These are phyloP conservation scores for Boletus edulis DNA, from an alignment of 768 basidiomycete species.

Conservation along the genomic window DNA sequence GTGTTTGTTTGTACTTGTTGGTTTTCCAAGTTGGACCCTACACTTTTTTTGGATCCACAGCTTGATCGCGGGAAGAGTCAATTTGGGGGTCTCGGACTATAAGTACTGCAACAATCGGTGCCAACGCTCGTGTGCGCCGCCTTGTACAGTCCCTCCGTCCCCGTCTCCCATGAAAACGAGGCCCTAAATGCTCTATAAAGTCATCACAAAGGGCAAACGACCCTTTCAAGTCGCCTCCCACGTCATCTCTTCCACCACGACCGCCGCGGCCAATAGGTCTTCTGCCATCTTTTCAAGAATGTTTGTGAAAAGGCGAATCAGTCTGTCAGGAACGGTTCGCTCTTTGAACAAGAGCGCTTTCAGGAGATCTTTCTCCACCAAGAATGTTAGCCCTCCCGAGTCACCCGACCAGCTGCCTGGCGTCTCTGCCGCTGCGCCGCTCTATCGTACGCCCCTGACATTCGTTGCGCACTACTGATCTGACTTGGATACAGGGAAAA, in stretches of 20 bases:
- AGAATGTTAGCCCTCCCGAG: slow-evolving; percentile 32
- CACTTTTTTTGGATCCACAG: slow-evolving; percentile 8
- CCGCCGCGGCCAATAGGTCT: slow-evolving; percentile 31
- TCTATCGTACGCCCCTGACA: slow-evolving; percentile 41
- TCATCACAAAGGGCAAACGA: slow-evolving; percentile 43
- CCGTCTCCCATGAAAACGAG: slow-evolving; percentile 16
- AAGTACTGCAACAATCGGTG: not conserved
- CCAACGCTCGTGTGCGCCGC: slow-evolving; percentile 1
- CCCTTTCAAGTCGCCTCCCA: slow-evolving; percentile 56
- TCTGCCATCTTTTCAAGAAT: slow-evolving; percentile 31
- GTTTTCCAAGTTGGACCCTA: slow-evolving; percentile 14
- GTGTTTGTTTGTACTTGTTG: slow-evolving; percentile 27
- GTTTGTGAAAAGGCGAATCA: slow-evolving; percentile 32
- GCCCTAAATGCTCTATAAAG: slow-evolving; percentile 31
- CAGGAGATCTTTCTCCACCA: slow-evolving; percentile 25
- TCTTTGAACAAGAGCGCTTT: slow-evolving; percentile 26
- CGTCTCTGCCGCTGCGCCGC: slow-evolving; percentile 36
- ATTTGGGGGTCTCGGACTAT: slow-evolving; percentile 5
- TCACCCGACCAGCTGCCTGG: slow-evolving; percentile 45
- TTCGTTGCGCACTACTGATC: not conserved
- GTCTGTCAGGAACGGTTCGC: slow-evolving; percentile 31
- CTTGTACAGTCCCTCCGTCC: not conserved
- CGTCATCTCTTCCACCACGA: slow-evolving; percentile 28
- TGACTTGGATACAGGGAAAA: slow-evolving; percentile 42
- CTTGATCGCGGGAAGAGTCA: slow-evolving; percentile 3